Conservation (phyloP, 164 flowering plant species). For the Echeveria elegans region DNA sequence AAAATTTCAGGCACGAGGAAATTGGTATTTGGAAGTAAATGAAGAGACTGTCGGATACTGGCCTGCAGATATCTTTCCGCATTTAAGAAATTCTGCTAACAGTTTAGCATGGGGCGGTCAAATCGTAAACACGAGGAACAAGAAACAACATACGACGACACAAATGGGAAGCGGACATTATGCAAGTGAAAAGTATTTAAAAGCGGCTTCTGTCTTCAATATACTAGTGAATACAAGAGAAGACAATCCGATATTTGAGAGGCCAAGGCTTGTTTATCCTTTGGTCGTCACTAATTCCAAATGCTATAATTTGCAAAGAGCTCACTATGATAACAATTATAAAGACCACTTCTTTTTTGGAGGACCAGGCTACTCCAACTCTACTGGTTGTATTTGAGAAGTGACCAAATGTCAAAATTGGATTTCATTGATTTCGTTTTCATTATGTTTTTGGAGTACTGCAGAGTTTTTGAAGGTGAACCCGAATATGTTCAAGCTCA, state of each 20-base stretch:
- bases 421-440: too few species aligned
- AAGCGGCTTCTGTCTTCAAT: constrained; percentile 7
- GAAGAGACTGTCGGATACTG: constrained; percentile 12
- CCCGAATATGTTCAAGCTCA: too few species aligned
- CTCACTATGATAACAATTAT: not conserved
- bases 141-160: constrained; percentile 8
- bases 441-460: too few species aligned
- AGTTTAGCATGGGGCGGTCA: constrained; percentile 9
- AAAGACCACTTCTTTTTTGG: not conserved
- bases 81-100: not conserved
- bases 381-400: too few species aligned
- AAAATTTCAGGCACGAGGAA: not conserved
- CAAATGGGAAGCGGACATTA: constrained; percentile 17
- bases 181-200: constrained; percentile 9
- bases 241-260: too few species aligned
- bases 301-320: not conserved
- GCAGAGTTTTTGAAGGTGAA: too few species aligned
- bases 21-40: constrained; percentile 9
- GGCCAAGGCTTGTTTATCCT: too few species aligned
- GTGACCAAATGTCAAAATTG: too few species aligned
- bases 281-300: too few species aligned
- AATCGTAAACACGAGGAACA: not conserved
- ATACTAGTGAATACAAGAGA: not conserved
- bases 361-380: not conserved
- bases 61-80: constrained; percentile 6